Base-by-base conservation (phyloP, 2,329 filamentous ascomycete species). In the Elsinoe ampelina region DNA sequence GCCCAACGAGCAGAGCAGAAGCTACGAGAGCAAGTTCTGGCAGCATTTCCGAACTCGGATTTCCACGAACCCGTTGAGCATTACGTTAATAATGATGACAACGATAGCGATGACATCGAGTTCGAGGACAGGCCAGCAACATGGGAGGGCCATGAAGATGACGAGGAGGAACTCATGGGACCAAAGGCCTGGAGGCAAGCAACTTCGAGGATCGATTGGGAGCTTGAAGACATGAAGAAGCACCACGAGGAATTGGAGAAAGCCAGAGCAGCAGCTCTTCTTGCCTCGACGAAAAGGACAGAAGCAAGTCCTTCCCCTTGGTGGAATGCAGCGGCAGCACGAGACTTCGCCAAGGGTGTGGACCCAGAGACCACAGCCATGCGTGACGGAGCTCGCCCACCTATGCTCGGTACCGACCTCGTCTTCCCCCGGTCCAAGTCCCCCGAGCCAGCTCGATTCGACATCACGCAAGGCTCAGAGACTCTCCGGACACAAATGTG, bases 391-490 rank as follows among this genome's bases (percentile, higher is more conserved):
- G 78, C 79, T 22, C 80, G 78, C 41, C 92, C 92, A 39, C 92
- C 92, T 8, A 95, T 97, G 90, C 81, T 95, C 10, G 92, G 92
- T 57, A 74, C 77, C 58, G 87, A 95, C 62, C 80, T 97, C 56
- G 76, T 78, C 22, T 95, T 96, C 68, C 87, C 89, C 34, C 81
- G 80, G 67, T 95, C 89, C 67, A 78, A 80, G 8, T 95, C 91
- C 22, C 92, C 92, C 5, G 85, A 92, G 69, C 81, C 84, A 56
- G 95, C 90, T 13, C 84, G 89, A 65, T 86, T 95, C 65, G 89
- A 95, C 66, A 84, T 87, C 0, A 85, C 87, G 57, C 86, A 89
- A 66, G 70, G 73, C 7, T 76, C 74, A 8, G 68, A 80, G 74
- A 63, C 82, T 66, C 64, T 76, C 7, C 66, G 70, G 26, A 71